Base-by-base conservation (phyloP, 129 eudicot genomes). In the Solidago caesia region DNA sequence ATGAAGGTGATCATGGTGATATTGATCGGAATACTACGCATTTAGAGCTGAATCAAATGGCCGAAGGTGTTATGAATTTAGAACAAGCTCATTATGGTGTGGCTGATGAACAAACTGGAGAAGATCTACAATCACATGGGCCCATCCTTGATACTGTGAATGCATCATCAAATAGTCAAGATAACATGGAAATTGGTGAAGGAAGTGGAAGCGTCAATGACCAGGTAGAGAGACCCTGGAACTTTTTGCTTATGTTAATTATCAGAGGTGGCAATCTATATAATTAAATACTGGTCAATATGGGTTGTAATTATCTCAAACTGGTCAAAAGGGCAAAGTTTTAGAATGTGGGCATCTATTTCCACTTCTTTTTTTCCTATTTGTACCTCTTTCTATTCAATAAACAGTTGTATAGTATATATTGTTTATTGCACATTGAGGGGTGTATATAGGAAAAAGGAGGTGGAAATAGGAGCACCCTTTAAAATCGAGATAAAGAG, bases 131-230 rank as follows among this genome's bases (percentile, higher is more conserved):
- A 61, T 15, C 66, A 61, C 44, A 6, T 39, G 25, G 16, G 14
- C 5, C 59, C 59, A 53, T n/a, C n/a, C 15, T 21, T 53, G 59
- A 53, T 53, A n/a, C 15, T 53, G 25, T 14, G 59, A 6, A 29
- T 29, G 39, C 59, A n/a, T 53, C 7, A 2, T 53, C 59, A 53
- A 53, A n/a, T 53, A 0, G 44, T 61, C 66, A 61, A 29, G 66
- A 61, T 25, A 61, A 61, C 39, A 61, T 61, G 66, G 66, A 29
- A 61, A 61, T 13, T 61, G 65, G 65, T 27, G 65, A 27, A 52
- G 58, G 58, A 60, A 41, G 26, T 60, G 65, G 33, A 60, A 60
- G 14, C 26, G 15, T 60, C 65, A 26, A 60, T 60, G 66, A 61
- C 15, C 66, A 61, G 44, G 66, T 61, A 61, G 15, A 25, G 64